Evolutionary conservation across 2,329 filamentous ascomycete genomes (phyloP).

Genomic region (Coniochaeta hoffmannii): DNA sequence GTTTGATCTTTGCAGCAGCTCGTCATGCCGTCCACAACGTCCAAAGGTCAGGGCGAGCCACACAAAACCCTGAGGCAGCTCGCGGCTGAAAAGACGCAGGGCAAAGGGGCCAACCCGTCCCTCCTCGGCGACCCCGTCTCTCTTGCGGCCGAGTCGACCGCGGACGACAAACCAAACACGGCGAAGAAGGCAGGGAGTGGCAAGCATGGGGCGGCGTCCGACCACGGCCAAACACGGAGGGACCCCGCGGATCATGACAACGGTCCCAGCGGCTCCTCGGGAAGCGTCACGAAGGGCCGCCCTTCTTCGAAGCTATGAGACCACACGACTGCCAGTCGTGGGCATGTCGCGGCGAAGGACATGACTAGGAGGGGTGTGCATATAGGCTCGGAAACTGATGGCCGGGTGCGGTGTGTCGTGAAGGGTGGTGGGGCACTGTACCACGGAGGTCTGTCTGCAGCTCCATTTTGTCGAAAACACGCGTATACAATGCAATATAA

Average conservation of each 20-base stretch:
- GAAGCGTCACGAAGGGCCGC: background rate
- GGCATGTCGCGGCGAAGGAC: too few relatives aligned
- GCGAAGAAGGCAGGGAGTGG: background rate
- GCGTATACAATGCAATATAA: too few relatives aligned
- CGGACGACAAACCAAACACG: background rate
- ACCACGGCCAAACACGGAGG: background rate
- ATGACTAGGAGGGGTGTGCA: too few relatives aligned
- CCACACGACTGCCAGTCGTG: background rate
- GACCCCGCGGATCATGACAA: background rate
- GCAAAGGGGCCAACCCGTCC: constrained; percentile 14
- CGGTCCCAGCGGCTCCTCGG: background rate
- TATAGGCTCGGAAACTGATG: too few relatives aligned
- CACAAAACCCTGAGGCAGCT: constrained; percentile 15
- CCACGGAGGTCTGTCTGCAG: too few relatives aligned
- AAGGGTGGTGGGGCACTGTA: background rate
- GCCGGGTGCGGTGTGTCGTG: background rate
- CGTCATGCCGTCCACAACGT: background rate
- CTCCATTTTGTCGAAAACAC: background rate
- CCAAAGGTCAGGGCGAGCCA: background rate
- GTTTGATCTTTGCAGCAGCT: background rate
- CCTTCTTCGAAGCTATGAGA: background rate
- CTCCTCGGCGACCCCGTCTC: constrained; percentile 16
- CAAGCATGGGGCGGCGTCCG: background rate
- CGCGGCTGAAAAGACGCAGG: constrained; percentile 14
- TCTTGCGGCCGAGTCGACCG: constrained; percentile 14